A percentile compares a stretch with the other conserved stretches of the same genome.
These are phyloP conservation scores for Moniliophthora roreri DNA, from an alignment of 1,284 basidiomycete species.

Conservation along the genomic window DNA sequence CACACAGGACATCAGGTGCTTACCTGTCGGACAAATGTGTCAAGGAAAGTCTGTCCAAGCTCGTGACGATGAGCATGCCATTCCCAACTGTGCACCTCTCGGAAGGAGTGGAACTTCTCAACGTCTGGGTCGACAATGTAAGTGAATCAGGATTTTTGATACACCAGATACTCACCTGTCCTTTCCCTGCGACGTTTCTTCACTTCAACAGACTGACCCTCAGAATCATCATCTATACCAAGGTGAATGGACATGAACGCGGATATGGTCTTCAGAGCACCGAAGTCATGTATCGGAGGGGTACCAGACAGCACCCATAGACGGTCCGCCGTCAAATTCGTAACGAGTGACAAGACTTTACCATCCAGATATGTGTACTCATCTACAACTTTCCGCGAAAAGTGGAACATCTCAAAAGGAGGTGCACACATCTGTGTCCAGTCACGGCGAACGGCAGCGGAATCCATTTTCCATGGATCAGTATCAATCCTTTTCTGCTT, in stretches of 20 bases:
- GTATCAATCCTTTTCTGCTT: slow-evolving; percentile 66
- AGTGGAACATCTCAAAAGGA: slow-evolving; percentile 91
- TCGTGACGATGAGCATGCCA: slow-evolving; percentile 90
- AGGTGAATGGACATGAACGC: slow-evolving; percentile 85
- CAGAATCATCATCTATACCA: slow-evolving; percentile 87
- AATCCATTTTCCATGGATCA: slow-evolving; percentile 82
- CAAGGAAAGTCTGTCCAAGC: slow-evolving; percentile 82
- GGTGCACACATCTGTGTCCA: slow-evolving; percentile 82
- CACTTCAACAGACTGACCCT: slow-evolving; percentile 72
- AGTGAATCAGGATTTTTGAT: neutral
- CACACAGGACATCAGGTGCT: slow-evolving; percentile 19
- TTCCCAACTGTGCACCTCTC: slow-evolving; percentile 87
- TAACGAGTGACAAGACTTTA: slow-evolving; percentile 77
- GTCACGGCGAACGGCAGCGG: slow-evolving; percentile 62
- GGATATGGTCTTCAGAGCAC: slow-evolving; percentile 88
- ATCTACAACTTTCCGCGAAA: slow-evolving; percentile 86
- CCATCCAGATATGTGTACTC: slow-evolving; percentile 94
- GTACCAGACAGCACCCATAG: slow-evolving; percentile 97
- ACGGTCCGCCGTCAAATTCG: slow-evolving; percentile 74
- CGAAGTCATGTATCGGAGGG: slow-evolving; percentile 90
- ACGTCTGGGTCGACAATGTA: slow-evolving; percentile 52
- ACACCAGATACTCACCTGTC: slow-evolving; percentile 56
- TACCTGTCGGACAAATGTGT: slow-evolving; percentile 85
- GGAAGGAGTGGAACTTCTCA: slow-evolving; percentile 95
- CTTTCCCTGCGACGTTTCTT: slow-evolving; percentile 83